These are phyloP conservation scores for Ogataea haglerorum DNA, from an alignment of 805 yeast genomes.

Conservation along the genomic window DNA sequence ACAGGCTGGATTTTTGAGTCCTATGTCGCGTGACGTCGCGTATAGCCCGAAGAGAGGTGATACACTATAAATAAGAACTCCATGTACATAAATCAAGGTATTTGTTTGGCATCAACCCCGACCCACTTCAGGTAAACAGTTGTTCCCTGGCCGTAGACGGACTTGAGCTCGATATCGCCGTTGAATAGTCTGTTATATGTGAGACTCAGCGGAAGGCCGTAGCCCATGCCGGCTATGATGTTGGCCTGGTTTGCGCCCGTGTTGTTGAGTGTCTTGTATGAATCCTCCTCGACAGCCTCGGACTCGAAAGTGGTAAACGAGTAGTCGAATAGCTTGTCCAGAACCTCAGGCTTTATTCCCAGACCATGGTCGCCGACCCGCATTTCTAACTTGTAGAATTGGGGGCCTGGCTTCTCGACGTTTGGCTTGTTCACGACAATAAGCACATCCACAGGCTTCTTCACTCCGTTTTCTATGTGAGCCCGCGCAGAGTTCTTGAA, in stretches of 20 bases:
- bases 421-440: slow-evolving; percentile 36
- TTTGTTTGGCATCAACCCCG: slow-evolving; percentile 30
- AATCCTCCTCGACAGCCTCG: slow-evolving; percentile 42
- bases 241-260: slow-evolving; percentile 52
- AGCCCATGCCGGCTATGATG: slow-evolving; percentile 91
- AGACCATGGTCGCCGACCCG: slow-evolving; percentile 85
- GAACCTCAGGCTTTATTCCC: slow-evolving; percentile 70
- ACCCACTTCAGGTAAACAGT: slow-evolving; percentile 61
- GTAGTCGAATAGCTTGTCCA: slow-evolving; percentile 74
- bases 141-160: slow-evolving; percentile 75
- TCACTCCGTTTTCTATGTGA: slow-evolving; percentile 64
- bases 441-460: slow-evolving; percentile 46
- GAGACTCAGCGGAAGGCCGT: slow-evolving; percentile 82
- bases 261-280: slow-evolving; percentile 58
- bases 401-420: slow-evolving; percentile 24
- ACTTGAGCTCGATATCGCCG: slow-evolving; percentile 65
- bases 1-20: slow-evolving; percentile 73
- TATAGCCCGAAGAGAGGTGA: slow-evolving; percentile 34
- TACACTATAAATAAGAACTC: slow-evolving; percentile 16
- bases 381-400: slow-evolving; percentile 48
- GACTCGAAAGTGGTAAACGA: slow-evolving; percentile 77
- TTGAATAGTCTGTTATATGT: slow-evolving; percentile 73
- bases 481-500: slow-evolving; percentile 87
- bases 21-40: slow-evolving; percentile 62
- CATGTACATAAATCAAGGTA: slow-evolving; percentile 9